Conservation (phyloP, 2,329 filamentous ascomycete species). For the Calonectria fujianensis region DNA sequence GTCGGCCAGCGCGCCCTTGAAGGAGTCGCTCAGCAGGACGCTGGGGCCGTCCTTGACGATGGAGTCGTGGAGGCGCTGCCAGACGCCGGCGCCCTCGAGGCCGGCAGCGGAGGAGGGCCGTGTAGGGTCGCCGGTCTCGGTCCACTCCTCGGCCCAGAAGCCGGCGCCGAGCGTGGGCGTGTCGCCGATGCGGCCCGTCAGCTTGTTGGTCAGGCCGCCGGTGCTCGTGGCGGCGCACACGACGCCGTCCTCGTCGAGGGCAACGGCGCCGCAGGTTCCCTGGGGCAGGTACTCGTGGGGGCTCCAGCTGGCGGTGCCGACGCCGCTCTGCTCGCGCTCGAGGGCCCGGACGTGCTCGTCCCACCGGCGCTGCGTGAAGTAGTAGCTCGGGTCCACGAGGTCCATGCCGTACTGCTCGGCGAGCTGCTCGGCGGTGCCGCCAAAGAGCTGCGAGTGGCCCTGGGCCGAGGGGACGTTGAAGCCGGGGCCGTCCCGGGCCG, state of each 20-base stretch:
- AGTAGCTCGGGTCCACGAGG: constrained; percentile 82
- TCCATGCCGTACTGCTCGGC: constrained; percentile 82
- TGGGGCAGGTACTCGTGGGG: constrained; percentile 82
- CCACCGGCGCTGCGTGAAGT: constrained; percentile 86
- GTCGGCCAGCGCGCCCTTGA: constrained; percentile 73
- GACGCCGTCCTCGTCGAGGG: constrained; percentile 84
- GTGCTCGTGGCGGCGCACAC: constrained; percentile 81
- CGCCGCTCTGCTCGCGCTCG: constrained; percentile 67
- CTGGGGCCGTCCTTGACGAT: constrained; percentile 40
- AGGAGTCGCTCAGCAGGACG: constrained; percentile 56
- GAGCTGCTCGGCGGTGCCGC: constrained; percentile 80
- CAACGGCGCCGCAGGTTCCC: constrained; percentile 89
- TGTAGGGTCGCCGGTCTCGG: constrained; percentile 65
- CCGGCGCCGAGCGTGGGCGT: constrained; percentile 89
- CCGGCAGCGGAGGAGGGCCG: background rate
- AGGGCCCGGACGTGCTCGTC: constrained; percentile 82
- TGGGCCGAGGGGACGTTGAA: constrained; percentile 74
- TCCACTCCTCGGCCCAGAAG: constrained; percentile 93
- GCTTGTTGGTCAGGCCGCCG: constrained; percentile 91
- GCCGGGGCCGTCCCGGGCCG: background rate
- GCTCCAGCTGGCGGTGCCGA: constrained; percentile 72
- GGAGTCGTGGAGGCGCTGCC: constrained; percentile 43
- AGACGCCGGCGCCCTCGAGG: constrained; percentile 19
- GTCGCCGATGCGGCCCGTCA: constrained; percentile 89
- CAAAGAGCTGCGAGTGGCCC: constrained; percentile 82